Evolutionary conservation across 306 rosid genomes (phyloP), one percentile per base, ranked within the genome.

Genomic region (Abrus pulchellus): DNA sequence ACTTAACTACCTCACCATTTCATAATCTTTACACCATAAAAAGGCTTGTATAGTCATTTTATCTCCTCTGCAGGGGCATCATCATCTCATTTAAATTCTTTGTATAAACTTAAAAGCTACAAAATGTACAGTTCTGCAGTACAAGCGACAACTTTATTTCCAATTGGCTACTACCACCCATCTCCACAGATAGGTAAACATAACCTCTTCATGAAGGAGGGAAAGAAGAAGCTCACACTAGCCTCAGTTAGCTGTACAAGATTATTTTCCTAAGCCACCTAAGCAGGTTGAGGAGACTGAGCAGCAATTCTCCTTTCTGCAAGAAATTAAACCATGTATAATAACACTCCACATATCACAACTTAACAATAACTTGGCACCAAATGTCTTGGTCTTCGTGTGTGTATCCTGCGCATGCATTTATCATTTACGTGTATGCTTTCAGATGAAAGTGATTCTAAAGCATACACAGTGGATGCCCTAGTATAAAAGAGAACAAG

Each of bases 161-260:
- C 88, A 83, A 72, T 80, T 41, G 67, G 75, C 88, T 70, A 82
- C 44, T 61, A 63, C 97, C 86, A 63, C 97, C 86, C 67, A 80
- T 83, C 89, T 55, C 70, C 20, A 68, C 33, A 69, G 90, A 86
- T 56, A 80, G 89, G 83, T 52, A 63, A 72, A 79, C 86, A 75
- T 74, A 81, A 74, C 76, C 88, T 87, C 84, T 85, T 79, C 84
- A 87, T 77, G 83, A 53, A 69, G 48, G 80, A 76, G 74, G 68
- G 38, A 53, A 77, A 69, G 72, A 71, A 59, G 92, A 81, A 85
- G 85, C 93, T 80, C 87, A 85, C 89, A 85, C 92, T 89, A 83
- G 94, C 92, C 90, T 91, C 92, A 82, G 97, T 91, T 94, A 94
- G 99, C 94, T 95, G 97, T 93, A 93, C 99, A 95, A 73, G 78